Conservation (phyloP, 169 alveolate species). For the Cryptosporidium ubiquitum region DNA sequence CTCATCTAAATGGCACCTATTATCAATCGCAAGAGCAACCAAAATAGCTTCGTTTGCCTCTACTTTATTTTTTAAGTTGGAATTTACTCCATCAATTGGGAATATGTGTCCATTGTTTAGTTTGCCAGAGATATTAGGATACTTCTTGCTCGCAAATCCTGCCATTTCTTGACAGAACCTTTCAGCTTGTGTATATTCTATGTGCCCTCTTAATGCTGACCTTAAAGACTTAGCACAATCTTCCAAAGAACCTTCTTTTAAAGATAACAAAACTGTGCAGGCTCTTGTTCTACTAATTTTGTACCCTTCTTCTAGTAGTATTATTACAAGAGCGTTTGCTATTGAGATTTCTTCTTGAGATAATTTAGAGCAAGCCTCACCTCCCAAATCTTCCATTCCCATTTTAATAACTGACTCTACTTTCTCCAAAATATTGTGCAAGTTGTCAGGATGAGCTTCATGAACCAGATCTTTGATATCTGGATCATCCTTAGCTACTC, state of each 20-base stretch:
- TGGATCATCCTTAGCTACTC: conserved; percentile 19
- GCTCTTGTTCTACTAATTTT: conserved; percentile 47
- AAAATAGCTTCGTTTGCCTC: conserved; percentile 55
- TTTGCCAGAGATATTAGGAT: not conserved
- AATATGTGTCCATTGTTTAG: not conserved
- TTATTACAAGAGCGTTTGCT: conserved; percentile 45
- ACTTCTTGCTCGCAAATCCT: not conserved
- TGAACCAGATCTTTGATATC: conserved; percentile 43
- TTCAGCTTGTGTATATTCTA: conserved; percentile 45
- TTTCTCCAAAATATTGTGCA: not conserved
- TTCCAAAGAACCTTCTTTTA: conserved; percentile 56
- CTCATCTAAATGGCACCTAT: conserved; percentile 43
- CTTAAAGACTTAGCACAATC: conserved; percentile 59
- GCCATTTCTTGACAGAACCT: conserved; percentile 30
- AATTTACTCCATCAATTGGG: not conserved
- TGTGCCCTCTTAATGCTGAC: conserved; percentile 28
- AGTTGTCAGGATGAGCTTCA: conserved; percentile 41
- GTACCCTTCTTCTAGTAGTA: conserved; percentile 44
- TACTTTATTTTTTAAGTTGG: conserved; percentile 10
- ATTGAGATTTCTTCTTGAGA: conserved; percentile 31
- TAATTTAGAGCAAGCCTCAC: conserved; percentile 14
- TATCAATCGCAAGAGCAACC: conserved; percentile 64
- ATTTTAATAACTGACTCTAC: not conserved
- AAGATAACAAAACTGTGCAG: conserved; percentile 32
- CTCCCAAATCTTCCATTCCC: conserved; percentile 44